A percentile compares a stretch with the other conserved stretches of the same genome.
Evolutionary conservation across 345 rosid genomes (phyloP).

Genomic region (Boechera divaricarpa): DNA sequence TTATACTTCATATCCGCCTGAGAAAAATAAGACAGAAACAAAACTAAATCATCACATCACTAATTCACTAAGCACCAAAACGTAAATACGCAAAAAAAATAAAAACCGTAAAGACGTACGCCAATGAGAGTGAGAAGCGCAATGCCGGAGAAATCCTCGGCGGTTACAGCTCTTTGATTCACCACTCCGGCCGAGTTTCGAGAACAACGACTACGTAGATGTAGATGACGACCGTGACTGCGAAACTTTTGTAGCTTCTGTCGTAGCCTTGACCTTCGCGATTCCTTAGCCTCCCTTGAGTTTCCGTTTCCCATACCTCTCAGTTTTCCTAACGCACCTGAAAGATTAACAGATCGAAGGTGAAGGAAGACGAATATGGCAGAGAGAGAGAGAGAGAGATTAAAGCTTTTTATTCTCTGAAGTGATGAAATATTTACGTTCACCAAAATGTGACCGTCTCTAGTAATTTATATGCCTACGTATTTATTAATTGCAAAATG

Average conservation of each 20-base stretch:
- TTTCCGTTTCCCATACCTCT: slow-evolving; percentile 44
- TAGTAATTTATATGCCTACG: neutral
- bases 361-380: slow-evolving; percentile 9
- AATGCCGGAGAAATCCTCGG: slow-evolving; percentile 83
- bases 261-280: slow-evolving; percentile 50
- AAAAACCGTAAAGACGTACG: slow-evolving; percentile 40
- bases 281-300: slow-evolving; percentile 40
- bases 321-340: neutral
- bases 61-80: neutral
- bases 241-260: slow-evolving; percentile 56
- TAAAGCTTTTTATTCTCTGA: neutral
- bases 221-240: slow-evolving; percentile 44
- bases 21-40: neutral
- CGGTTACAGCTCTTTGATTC: slow-evolving; percentile 45
- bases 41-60: neutral
- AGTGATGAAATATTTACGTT: neutral
- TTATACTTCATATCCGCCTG: slow-evolving; percentile 84
- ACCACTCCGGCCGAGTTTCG: slow-evolving; percentile 35
- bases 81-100: neutral
- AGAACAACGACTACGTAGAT: slow-evolving; percentile 30
- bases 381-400: neutral
- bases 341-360: neutral
- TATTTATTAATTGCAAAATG: neutral
- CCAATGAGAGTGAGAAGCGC: slow-evolving; percentile 76
- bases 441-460: slow-evolving; percentile 10